A percentile compares a stretch with the other conserved stretches of the same genome.
Conservation (phyloP, 1,139 yeast species). For the Hyphopichia pseudoburtonii region DNA sequence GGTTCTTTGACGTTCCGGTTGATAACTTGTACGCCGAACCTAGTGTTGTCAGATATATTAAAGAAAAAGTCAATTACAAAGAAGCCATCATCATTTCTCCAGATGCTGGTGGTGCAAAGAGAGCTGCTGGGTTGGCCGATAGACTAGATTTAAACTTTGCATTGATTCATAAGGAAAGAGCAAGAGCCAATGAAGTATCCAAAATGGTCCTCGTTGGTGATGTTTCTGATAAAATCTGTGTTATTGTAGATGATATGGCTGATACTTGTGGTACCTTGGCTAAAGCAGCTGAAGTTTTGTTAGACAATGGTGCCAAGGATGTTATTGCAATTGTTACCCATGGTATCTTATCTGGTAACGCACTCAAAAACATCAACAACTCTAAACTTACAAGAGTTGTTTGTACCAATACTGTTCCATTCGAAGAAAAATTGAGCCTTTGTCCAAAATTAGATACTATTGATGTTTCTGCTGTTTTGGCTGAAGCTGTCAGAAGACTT, state of each 20-base stretch:
- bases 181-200: conserved; percentile 74
- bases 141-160: conserved; percentile 76
- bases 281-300: conserved; percentile 69
- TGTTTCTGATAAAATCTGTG: conserved; percentile 66
- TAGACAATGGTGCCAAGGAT: conserved; percentile 63
- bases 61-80: conserved; percentile 45
- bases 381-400: conserved; percentile 61
- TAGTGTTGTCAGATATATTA: conserved; percentile 66
- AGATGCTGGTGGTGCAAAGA: conserved; percentile 85
- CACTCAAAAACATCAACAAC: conserved; percentile 59
- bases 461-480: conserved; percentile 71
- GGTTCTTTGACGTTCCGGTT: conserved; percentile 78
- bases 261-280: conserved; percentile 82
- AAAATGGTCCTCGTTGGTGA: conserved; percentile 80
- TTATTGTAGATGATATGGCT: conserved; percentile 80
- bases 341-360: conserved; percentile 74
- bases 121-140: conserved; percentile 80
- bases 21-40: conserved; percentile 84
- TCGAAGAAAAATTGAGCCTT: conserved; percentile 47
- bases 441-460: conserved; percentile 64
- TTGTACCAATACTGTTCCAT: conserved; percentile 77
- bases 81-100: conserved; percentile 72
- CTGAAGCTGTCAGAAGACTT: conserved; percentile 77
- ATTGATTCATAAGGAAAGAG: conserved; percentile 78
- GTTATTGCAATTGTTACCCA: conserved; percentile 80